phyloP scores from a whole-genome alignment of 2,329 filamentous ascomycete species.

The Botrytis sinoallii region DNA sequence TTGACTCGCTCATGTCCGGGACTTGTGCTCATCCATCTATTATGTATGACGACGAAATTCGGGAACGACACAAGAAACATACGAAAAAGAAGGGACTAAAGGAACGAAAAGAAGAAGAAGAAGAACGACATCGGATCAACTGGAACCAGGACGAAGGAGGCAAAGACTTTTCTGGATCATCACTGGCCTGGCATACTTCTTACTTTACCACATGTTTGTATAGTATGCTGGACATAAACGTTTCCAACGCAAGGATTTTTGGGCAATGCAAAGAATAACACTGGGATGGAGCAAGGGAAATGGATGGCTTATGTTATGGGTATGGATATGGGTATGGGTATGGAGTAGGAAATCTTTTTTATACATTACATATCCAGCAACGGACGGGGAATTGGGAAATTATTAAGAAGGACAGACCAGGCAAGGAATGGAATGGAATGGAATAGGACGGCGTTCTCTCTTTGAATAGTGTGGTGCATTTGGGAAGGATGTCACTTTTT shows the following conservation, averaged over 20 bases:
- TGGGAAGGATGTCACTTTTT: neutral
- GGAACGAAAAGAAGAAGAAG: neutral
- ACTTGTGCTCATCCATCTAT: neutral
- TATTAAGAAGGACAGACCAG: neutral
- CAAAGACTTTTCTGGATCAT: neutral
- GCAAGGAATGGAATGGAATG: conserved; percentile 7
- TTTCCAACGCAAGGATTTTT: neutral
- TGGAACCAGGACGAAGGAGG: neutral
- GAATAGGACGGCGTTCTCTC: conserved; percentile 5
- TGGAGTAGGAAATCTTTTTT: conserved; percentile 13
- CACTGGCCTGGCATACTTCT: conserved; percentile 1
- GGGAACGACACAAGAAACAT: neutral
- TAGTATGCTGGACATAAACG: conserved; percentile 1
- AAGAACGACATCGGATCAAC: neutral
- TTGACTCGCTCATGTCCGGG: neutral
- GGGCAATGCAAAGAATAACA: neutral
- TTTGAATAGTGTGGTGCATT: neutral
- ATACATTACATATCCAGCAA: conserved; percentile 18
- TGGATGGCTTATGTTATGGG: conserved; percentile 5
- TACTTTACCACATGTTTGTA: conserved; percentile 1
- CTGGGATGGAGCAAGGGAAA: conserved; percentile 4
- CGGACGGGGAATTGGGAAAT: conserved; percentile 11
- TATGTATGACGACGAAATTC: conserved; percentile 9
- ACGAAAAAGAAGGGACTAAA: neutral
- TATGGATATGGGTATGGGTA: neutral